Conservation (phyloP, 129 eudicot genomes). For the Heracleum sosnowskyi region DNA sequence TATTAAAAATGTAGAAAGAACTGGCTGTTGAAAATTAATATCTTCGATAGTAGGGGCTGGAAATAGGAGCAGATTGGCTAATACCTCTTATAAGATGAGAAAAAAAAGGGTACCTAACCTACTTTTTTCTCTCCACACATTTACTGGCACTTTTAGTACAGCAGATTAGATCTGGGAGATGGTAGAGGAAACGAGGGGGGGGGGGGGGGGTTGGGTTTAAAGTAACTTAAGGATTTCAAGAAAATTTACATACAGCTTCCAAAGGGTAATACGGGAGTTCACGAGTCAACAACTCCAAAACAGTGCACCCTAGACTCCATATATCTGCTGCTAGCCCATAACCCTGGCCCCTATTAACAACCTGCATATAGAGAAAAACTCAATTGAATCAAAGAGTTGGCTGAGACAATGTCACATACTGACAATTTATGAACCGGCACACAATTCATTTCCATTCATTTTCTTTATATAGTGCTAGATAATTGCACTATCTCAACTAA, state of each 20-base stretch:
- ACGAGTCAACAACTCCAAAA: constrained; percentile 79
- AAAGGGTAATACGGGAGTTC: constrained; percentile 63
- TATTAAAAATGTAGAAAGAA: no score
- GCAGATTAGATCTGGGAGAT: no score
- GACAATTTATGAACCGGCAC: not conserved
- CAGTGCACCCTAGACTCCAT: constrained; percentile 99
- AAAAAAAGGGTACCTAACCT: no score
- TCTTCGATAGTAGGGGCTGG: no score
- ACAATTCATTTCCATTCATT: not conserved
- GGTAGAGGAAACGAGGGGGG: no score
- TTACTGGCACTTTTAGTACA: no score
- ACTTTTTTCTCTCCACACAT: no score
- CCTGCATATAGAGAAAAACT: constrained; percentile 37
- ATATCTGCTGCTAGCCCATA: constrained; percentile 94
- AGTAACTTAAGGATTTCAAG: no score
- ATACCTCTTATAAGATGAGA: no score
- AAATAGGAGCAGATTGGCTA: no score
- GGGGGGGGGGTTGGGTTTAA: no score
- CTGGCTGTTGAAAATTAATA: no score
- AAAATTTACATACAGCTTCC: constrained; percentile 51
- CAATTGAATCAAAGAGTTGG: not conserved
- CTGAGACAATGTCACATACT: not conserved
- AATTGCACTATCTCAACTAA: not conserved
- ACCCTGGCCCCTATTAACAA: constrained; percentile 54
- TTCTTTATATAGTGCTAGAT: not conserved